A percentile compares a stretch with the other conserved stretches of the same genome.
Conservation (phyloP, 2,329 filamentous ascomycete genomes). For the Aspergillus fumigatiaffinis region DNA sequence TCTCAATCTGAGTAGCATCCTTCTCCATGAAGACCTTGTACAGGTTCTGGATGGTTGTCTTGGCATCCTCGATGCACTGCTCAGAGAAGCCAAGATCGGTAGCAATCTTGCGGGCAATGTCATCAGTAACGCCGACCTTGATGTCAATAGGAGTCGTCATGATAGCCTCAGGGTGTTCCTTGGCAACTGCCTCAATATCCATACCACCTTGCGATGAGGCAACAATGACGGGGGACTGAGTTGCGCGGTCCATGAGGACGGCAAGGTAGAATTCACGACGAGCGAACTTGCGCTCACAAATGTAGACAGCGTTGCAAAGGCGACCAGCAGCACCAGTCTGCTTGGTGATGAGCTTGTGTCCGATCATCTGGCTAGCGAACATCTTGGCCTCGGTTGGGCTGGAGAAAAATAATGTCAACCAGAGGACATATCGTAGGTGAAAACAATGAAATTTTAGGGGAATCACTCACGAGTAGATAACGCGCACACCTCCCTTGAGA, state of each 20-base stretch:
- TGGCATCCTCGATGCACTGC: conserved; percentile 94
- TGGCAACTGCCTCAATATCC: conserved; percentile 98
- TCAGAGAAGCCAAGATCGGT: conserved; percentile 94
- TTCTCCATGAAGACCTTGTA: conserved; percentile 99
- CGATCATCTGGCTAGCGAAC: conserved; percentile 99
- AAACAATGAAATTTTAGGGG: not conserved
- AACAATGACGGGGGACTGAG: conserved; percentile 90
- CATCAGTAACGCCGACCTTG: conserved; percentile 89
- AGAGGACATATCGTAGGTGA: not conserved
- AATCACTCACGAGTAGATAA: conserved; percentile 80
- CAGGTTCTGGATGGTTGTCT: conserved; percentile 95
- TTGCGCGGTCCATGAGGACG: conserved; percentile 93
- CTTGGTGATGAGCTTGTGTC: conserved; percentile 99
- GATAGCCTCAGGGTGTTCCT: conserved; percentile 95
- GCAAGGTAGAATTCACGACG: conserved; percentile 98
- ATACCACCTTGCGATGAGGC: conserved; percentile 98
- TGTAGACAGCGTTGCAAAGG: conserved; percentile 96
- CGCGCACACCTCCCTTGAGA: conserved; percentile 95
- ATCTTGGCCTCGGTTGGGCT: conserved; percentile 88
- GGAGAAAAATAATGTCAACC: conserved; percentile 8
- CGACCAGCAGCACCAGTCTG: conserved; percentile 92
- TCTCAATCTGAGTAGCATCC: conserved; percentile 98
- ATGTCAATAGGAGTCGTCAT: conserved; percentile 92
- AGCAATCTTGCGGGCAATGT: conserved; percentile 85
- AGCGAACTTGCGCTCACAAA: conserved; percentile 99